Base-by-base conservation (phyloP, 2,329 filamentous ascomycete genomes). In the Nigrospora osmanthi region DNA sequence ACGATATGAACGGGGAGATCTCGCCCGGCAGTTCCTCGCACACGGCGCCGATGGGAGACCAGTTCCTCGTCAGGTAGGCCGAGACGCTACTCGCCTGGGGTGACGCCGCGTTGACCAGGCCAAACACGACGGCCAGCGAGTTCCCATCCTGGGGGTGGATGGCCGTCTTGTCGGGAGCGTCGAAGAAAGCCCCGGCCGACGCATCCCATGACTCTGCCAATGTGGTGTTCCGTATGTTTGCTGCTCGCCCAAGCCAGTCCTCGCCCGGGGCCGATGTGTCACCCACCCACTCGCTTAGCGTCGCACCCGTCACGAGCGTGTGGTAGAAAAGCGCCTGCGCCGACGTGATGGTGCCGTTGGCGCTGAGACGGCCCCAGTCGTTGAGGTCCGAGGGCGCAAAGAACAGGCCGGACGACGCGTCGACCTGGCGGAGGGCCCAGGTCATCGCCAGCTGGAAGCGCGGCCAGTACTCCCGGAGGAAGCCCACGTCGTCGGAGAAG, bases 131-230 rank as follows among this genome's bases (percentile, higher is more conserved):
- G 0, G 76, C 70, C 58, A 81, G 67, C 43, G 71, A 68, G 58
- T 83, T 83, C 12, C 71, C 77, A 49, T 81, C 78, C 60, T 85
- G 78, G 0, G 79, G 77, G 49, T 76, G 65, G 4, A 85, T 63
- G 1, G 67, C 66, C 2, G 68, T 72, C 6, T 63, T 56, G 0
- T 69, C 71, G 6, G 50, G 49, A 3, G 46, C 15, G 11, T 52
- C 53, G 34, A 72, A 69, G 61, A 80, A 76, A 49, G 76, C 67
- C 23, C 71, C 71, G n/a, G 63, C 63, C 1, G 55, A 43, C 0
- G 60, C 51, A 49, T 78, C 70, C 69, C 71, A 80, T 47, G 75
- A 69, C 40, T 69, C 61, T 11, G 55, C 54, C 38, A 74, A 69
- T 23, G 76, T 76, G 10, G 69, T 65, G 0, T 54, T 52, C 50